Evolutionary conservation across 2,329 filamentous ascomycete genomes (phyloP), one percentile per base, ranked within the genome.

Genomic region (Aspergillus quadrilineatus): DNA sequence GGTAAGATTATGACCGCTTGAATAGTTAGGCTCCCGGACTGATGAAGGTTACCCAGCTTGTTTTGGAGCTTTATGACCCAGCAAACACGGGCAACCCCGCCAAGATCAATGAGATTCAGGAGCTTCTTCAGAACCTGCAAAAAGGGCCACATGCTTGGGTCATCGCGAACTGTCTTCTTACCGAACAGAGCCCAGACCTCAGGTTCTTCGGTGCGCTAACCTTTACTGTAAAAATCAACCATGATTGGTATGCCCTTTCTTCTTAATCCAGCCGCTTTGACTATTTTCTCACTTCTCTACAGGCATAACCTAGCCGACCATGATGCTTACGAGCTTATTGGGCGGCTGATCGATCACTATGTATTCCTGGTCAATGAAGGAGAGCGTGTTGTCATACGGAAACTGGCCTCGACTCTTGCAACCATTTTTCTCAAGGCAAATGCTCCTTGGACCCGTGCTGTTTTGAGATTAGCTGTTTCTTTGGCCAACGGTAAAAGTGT

Each of bases 191-290:
- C 63, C 83, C 89, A 59, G 88, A 92, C 66, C 85, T 94, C 63
- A 88, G 89, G 62, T 97, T 97, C 75, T 96, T 96, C 70, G 94
- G 91, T 12, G 93, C 92, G 30, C 81, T 97, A 57, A 97, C 93
- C 0, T 88, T 97, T 63, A 95, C 91, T 50, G 86, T 97, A 65
- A 99, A 97, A 76, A 84, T 97, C 57, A 97, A 97, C 70, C 88
- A 87, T n/a, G 90, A 94, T 69, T 90, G 87, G 88, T 89, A 77
- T 61, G 79, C 63, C 41, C 12, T 14, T 47, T 42, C 12, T 14
- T 47, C 37, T 36, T 41, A 15, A 49, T 39, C 46, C 39, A 46
- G 52, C 9, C 14, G 29, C 26, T 32, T 17, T 28, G 12, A 8
- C 15, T 12, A 12, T 22, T 53, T 32, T 15, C 45, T 55, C 17